Conservation (phyloP, 78 protist species). For the Diacronema lutheri region DNA sequence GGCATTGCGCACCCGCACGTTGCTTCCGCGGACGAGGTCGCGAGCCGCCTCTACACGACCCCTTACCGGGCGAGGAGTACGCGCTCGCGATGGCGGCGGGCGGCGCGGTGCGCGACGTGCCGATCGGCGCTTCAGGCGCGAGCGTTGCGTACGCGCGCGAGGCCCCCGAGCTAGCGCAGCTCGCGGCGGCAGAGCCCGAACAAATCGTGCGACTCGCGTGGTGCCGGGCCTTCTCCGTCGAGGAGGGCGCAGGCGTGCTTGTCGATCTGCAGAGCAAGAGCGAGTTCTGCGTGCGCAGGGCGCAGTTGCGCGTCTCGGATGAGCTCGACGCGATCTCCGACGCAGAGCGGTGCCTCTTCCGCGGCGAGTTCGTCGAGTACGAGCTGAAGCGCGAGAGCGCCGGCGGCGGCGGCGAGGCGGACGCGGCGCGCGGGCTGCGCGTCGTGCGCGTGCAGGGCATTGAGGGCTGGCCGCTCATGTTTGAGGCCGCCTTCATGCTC, state of each 20-base stretch:
- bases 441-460: background rate
- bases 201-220: background rate
- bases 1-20: no score
- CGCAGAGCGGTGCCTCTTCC: background rate
- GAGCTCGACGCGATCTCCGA: background rate
- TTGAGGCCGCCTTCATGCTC: background rate
- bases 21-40: no score
- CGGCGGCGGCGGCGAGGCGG: background rate
- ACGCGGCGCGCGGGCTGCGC: no score
- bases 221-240: background rate
- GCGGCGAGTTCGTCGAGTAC: slow-evolving; percentile 4
- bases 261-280: background rate
- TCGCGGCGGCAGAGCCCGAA: no score
- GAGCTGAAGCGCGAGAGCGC: no score
- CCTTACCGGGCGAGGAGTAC: background rate
- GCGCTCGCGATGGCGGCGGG: no score
- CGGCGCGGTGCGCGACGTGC: no score
- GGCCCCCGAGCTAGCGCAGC: no score
- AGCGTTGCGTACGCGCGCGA: no score
- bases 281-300: background rate
- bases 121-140: no score
- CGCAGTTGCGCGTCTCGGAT: no score
- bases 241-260: background rate
- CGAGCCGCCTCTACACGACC: no score
- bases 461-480: slow-evolving; percentile 7